Percentiles rank a stretch among this genome's conserved stretches.
Conservation (phyloP, 2,329 filamentous ascomycete genomes). For the Venturia aucupariae region DNA sequence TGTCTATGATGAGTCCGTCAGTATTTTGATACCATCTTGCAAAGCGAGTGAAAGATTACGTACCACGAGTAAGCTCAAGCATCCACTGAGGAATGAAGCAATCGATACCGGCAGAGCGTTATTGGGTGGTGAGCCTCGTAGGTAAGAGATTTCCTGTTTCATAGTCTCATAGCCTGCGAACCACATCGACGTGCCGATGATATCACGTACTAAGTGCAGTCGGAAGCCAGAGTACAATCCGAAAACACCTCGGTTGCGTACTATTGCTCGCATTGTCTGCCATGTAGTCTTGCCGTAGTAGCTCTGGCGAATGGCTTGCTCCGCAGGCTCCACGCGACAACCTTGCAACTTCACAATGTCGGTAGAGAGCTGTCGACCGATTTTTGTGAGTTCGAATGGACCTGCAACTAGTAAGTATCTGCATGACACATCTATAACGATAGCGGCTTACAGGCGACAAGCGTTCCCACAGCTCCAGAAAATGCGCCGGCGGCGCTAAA, state of each 20-base stretch:
- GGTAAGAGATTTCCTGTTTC: slow-evolving; percentile 71
- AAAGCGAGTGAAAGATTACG: neutral
- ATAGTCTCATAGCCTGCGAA: slow-evolving; percentile 84
- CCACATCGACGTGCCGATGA: slow-evolving; percentile 74
- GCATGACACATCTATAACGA: neutral
- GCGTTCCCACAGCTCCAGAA: slow-evolving; percentile 69
- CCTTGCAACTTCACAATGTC: slow-evolving; percentile 51
- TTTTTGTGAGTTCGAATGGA: slow-evolving; percentile 82
- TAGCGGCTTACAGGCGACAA: slow-evolving; percentile 55
- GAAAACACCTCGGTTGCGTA: slow-evolving; percentile 61
- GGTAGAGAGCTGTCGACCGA: slow-evolving; percentile 77
- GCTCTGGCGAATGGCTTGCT: slow-evolving; percentile 38
- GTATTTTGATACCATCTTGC: slow-evolving; percentile 11
- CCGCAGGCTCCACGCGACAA: slow-evolving; percentile 39
- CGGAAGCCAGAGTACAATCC: slow-evolving; percentile 76
- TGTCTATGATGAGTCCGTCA: slow-evolving; percentile 28
- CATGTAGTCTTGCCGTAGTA: slow-evolving; percentile 36
- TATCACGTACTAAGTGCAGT: slow-evolving; percentile 72
- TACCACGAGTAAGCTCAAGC: neutral
- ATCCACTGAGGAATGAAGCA: slow-evolving; percentile 69
- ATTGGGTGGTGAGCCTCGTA: slow-evolving; percentile 63
- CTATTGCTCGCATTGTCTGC: slow-evolving; percentile 22
- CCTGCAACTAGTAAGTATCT: slow-evolving; percentile 33
- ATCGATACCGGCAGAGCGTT: slow-evolving; percentile 70
- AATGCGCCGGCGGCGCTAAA: slow-evolving; percentile 72